Conservation (phyloP, 257 asterid species). For the Nicotiana tomentosiformis region DNA sequence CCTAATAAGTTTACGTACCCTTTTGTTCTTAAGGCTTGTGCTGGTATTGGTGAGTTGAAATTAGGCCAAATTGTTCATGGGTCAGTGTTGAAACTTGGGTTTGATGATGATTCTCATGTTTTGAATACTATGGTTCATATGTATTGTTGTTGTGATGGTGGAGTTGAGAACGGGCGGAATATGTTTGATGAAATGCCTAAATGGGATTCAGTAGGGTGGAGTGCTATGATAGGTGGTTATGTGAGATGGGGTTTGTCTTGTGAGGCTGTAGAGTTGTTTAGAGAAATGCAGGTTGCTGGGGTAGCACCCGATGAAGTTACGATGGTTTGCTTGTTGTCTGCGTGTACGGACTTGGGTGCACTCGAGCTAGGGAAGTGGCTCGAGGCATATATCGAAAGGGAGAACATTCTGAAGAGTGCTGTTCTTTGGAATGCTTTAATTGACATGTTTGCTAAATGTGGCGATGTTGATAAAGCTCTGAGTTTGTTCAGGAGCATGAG, state of each 20-base stretch:
- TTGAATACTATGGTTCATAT: slow-evolving; percentile 56
- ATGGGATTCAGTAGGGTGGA: slow-evolving; percentile 51
- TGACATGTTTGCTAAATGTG: slow-evolving; percentile 82
- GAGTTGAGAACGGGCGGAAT: slow-evolving; percentile 44
- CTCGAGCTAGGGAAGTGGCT: slow-evolving; percentile 77
- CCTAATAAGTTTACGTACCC: slow-evolving; percentile 80
- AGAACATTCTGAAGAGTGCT: slow-evolving; percentile 36
- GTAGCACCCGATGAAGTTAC: slow-evolving; percentile 68
- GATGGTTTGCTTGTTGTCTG: slow-evolving; percentile 61
- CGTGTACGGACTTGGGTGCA: slow-evolving; percentile 68
- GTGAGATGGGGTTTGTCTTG: slow-evolving; percentile 51
- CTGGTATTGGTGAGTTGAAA: slow-evolving; percentile 51
- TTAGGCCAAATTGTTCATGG: slow-evolving; percentile 50
- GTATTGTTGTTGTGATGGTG: slow-evolving; percentile 52
- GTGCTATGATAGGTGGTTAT: slow-evolving; percentile 67
- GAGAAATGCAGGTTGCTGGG: slow-evolving; percentile 51
- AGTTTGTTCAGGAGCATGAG: slow-evolving; percentile 47
- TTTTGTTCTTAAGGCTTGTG: slow-evolving; percentile 73
- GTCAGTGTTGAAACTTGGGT: slow-evolving; percentile 50
- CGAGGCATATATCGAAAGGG: slow-evolving; percentile 46
- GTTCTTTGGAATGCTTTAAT: slow-evolving; percentile 62
- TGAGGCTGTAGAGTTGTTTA: slow-evolving; percentile 51
- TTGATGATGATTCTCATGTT: slow-evolving; percentile 43
- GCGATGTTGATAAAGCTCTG: slow-evolving; percentile 61
- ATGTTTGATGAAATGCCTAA: slow-evolving; percentile 62